phyloP scores from a whole-genome alignment of 106 monocot species.

The Dendrobium huoshanense region DNA sequence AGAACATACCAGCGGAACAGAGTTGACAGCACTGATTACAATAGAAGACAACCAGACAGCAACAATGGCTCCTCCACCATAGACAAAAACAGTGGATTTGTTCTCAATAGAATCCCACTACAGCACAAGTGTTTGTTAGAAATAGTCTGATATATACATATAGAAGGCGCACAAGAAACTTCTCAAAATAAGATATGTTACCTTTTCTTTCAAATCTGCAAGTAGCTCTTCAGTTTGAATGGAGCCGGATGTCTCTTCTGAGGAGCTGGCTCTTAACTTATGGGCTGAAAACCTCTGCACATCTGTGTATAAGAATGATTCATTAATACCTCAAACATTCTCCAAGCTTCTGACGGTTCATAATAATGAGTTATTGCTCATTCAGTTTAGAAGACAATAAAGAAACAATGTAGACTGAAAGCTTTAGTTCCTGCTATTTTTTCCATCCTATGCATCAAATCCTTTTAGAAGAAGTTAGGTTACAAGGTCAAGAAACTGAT shows the following conservation, averaged over 20 bases:
- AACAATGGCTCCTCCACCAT: conserved; percentile 87
- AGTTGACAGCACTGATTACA: conserved; percentile 85
- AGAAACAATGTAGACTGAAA: too few relatives aligned
- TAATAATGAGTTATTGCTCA: not conserved
- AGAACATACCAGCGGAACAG: conserved; percentile 69
- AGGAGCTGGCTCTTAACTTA: conserved; percentile 44
- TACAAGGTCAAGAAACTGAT: too few relatives aligned
- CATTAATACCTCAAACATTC: not conserved
- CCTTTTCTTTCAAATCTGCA: conserved; percentile 77
- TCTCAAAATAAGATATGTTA: not conserved
- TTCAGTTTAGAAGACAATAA: not conserved
- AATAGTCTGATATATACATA: not conserved
- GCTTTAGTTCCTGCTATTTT: too few relatives aligned
- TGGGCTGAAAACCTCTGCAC: conserved; percentile 50
- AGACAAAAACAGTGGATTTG: conserved; percentile 80
- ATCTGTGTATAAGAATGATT: conserved; percentile 27
- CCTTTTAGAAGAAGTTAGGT: too few relatives aligned
- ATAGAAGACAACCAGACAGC: conserved; percentile 87
- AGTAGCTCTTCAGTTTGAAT: conserved; percentile 55
- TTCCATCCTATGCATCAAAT: too few relatives aligned
- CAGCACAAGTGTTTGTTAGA: not conserved
- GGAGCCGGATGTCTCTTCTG: conserved; percentile 52
- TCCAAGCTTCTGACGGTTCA: not conserved
- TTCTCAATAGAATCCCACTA: conserved; percentile 96
- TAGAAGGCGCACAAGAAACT: not conserved